Base-by-base conservation (phyloP, 148 eudicot genomes). In the Rhododendron simsii region DNA sequence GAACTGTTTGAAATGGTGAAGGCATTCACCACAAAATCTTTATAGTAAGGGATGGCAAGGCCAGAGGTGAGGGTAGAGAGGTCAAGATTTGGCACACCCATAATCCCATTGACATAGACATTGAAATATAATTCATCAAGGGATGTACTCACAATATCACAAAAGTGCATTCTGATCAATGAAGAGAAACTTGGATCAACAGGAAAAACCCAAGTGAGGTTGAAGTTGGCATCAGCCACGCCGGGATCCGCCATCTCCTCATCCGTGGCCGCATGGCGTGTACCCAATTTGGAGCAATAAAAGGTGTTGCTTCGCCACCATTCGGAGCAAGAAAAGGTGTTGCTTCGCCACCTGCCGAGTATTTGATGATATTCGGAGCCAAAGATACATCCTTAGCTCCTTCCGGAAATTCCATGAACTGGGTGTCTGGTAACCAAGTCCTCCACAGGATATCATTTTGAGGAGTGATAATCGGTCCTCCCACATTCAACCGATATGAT, bases 401-500 rank as follows among this genome's bases (percentile, higher is more conserved):
- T 77, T 90, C 81, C n/a, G 92, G 91, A 33, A 92, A 87, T 11
- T 37, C 55, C 87, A 90, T 86, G 89, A 87, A 91, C 41, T 23
- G 79, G 14, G 37, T 76, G 28, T 93, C 96, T 0, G 93, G 73
- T 0, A 86, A 15, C 94, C 96, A 93, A 5, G 90, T 90, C 86
- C 96, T 89, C 86, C 88, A 90, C 10, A 92, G 84, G 21, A 93
- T 93, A 53, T 93, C 94, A 47, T 93, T 93, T 5, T n/a, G 81
- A 0, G 96, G 91, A 7, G 89, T 84, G 35, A 93, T 69, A 5
- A 89, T 86, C 0, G 93, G 91, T 13, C 94, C 94, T n/a, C 94
- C 96, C 4, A 92, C 88, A n/a, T 91, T 92, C 3, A 92, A 71
- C 78, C 94, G 81, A 76, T 89, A 87, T 35, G 90, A 76, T 11